phyloP scores from a whole-genome alignment of 2,329 filamentous ascomycete genomes.

The Clonostachys solani region DNA sequence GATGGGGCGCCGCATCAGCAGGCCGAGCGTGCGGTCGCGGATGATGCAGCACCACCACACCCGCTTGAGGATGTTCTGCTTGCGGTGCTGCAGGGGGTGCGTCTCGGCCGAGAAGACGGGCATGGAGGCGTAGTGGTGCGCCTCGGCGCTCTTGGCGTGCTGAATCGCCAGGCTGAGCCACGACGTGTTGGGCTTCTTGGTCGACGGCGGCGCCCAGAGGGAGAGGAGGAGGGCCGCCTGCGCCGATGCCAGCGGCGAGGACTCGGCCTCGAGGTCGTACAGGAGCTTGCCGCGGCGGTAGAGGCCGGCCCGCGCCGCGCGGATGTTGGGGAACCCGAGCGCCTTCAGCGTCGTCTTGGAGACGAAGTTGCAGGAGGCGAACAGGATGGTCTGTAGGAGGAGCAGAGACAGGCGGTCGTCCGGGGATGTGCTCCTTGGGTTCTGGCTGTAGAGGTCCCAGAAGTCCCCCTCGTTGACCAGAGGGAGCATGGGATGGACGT shows the following conservation, averaged over 20 bases:
- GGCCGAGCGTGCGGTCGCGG: conserved; percentile 42
- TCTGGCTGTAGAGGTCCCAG: conserved; percentile 11
- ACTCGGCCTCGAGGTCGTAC: conserved; percentile 38
- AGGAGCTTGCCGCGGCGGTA: conserved; percentile 34
- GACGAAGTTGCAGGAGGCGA: conserved; percentile 37
- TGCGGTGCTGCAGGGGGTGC: conserved; percentile 24
- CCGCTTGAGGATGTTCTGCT: conserved; percentile 38
- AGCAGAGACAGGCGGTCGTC: conserved; percentile 33
- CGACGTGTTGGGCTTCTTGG: conserved; percentile 34
- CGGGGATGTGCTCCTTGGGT: background rate
- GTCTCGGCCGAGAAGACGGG: conserved; percentile 17
- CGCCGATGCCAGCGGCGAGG: conserved; percentile 30
- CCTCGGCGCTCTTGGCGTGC: conserved; percentile 39
- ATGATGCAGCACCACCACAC: conserved; percentile 53
- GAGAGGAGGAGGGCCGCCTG: conserved; percentile 37
- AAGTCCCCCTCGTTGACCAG: conserved; percentile 36
- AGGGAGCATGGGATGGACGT: conserved; percentile 39
- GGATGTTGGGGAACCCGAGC: conserved; percentile 34
- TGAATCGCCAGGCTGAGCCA: conserved; percentile 47
- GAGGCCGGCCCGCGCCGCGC: conserved; percentile 35
- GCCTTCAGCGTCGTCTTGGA: conserved; percentile 30
- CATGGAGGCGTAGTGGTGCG: conserved; percentile 32
- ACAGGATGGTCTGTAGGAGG: conserved; percentile 39
- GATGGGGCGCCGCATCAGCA: conserved; percentile 44
- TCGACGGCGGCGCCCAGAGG: conserved; percentile 31